Conservation (phyloP, 2,329 filamentous ascomycete species). For the Lachnellula cervina region DNA sequence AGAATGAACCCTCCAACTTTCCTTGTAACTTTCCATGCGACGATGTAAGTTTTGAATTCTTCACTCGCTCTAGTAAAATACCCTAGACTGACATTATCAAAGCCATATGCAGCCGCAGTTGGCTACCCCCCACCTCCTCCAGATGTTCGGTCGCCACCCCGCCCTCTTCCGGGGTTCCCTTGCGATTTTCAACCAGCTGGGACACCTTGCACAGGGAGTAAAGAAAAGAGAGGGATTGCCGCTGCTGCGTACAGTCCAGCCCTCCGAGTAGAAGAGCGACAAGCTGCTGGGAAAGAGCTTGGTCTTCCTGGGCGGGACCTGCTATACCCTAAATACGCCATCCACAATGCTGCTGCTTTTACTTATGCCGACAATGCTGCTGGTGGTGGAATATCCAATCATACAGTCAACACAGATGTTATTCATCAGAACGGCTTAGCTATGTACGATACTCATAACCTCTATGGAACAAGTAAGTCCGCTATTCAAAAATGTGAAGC, state of each 20-base stretch:
- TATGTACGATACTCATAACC: slow-evolving; percentile 73
- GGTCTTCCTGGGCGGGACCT: slow-evolving; percentile 61
- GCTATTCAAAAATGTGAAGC: not conserved
- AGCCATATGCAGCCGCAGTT: slow-evolving; percentile 33
- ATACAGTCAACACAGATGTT: slow-evolving; percentile 62
- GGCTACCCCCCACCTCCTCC: slow-evolving; percentile 57
- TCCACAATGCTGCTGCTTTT: slow-evolving; percentile 56
- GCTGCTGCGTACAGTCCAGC: not conserved
- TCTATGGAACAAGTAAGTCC: slow-evolving; percentile 59
- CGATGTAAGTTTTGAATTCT: slow-evolving; percentile 26
- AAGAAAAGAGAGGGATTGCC: slow-evolving; percentile 18
- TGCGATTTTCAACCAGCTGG: slow-evolving; percentile 58
- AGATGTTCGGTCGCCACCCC: slow-evolving; percentile 56
- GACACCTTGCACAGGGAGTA: slow-evolving; percentile 31
- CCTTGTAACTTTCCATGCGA: slow-evolving; percentile 51
- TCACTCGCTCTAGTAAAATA: not conserved
- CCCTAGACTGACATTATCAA: not conserved
- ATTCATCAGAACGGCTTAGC: slow-evolving; percentile 62
- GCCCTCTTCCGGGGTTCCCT: slow-evolving; percentile 65
- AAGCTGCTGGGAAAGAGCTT: slow-evolving; percentile 38
- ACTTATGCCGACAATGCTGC: slow-evolving; percentile 39
- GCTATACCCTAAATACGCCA: slow-evolving; percentile 59
- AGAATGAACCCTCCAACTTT: slow-evolving; percentile 38
- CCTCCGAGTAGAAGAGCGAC: slow-evolving; percentile 1
- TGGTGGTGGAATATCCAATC: slow-evolving; percentile 46